These are phyloP conservation scores for Arabidopsis suecica DNA, from an alignment of 345 rosid genomes.

Conservation along the genomic window DNA sequence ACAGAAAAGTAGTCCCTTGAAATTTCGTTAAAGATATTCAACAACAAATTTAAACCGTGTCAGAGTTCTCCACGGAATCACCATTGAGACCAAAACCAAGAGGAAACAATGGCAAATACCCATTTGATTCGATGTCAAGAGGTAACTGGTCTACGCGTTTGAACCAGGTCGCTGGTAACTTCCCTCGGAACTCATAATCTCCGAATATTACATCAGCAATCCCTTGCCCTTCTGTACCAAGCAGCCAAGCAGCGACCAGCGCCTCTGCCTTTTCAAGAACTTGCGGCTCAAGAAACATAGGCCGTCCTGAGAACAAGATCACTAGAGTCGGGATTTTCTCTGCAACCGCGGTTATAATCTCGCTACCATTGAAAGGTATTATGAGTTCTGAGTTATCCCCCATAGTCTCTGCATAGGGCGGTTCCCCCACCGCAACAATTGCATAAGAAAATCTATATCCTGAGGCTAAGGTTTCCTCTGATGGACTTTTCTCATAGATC, in stretches of 20 bases:
- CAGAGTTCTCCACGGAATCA: background rate
- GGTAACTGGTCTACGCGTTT: constrained; percentile 53
- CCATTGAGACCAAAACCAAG: constrained; percentile 60
- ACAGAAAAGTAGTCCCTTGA: background rate
- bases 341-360: constrained; percentile 54
- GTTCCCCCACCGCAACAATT: constrained; percentile 76
- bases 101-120: constrained; percentile 65
- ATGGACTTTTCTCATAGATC: constrained; percentile 57
- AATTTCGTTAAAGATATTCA: background rate
- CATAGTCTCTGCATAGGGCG: constrained; percentile 62
- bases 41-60: background rate
- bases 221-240: constrained; percentile 30
- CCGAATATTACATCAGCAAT: constrained; percentile 29
- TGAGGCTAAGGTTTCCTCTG: constrained; percentile 52
- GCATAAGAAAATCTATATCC: constrained; percentile 55
- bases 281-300: constrained; percentile 57
- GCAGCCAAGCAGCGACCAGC: constrained; percentile 50
- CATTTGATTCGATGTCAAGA: constrained; percentile 47
- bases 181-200: constrained; percentile 32
- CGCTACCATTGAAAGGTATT: constrained; percentile 65
- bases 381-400: constrained; percentile 61
- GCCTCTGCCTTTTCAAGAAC: constrained; percentile 63
- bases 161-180: constrained; percentile 34
- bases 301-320: constrained; percentile 72
- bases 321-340: constrained; percentile 64